These are phyloP conservation scores for Penicillium sp. DNA, from an alignment of 2,329 filamentous ascomycete genomes.

Conservation along the genomic window DNA sequence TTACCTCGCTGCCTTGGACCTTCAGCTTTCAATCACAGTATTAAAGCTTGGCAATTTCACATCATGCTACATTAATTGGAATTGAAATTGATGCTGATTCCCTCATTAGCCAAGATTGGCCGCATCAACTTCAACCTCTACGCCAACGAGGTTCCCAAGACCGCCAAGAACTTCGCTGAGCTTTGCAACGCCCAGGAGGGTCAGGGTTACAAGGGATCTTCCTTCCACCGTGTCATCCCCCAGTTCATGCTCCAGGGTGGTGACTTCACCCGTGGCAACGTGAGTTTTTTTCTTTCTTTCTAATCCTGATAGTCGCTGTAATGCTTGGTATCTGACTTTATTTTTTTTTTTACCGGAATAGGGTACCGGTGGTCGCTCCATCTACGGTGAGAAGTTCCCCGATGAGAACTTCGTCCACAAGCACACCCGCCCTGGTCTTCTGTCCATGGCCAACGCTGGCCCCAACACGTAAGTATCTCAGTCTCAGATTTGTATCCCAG, in stretches of 20 bases:
- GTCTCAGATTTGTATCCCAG: not conserved
- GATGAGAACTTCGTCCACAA: slow-evolving; percentile 85
- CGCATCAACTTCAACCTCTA: slow-evolving; percentile 89
- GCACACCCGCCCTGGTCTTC: slow-evolving; percentile 73
- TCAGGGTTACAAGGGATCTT: slow-evolving; percentile 77
- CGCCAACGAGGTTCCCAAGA: slow-evolving; percentile 84
- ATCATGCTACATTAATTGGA: slow-evolving; percentile 25
- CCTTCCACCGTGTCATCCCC: slow-evolving; percentile 91
- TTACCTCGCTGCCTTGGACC: slow-evolving; percentile 2
- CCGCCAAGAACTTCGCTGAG: slow-evolving; percentile 77
- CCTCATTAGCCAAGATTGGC: slow-evolving; percentile 63
- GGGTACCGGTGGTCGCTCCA: slow-evolving; percentile 90
- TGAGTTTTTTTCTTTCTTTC: slow-evolving; percentile 52
- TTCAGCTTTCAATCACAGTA: not conserved
- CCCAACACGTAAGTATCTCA: slow-evolving; percentile 71
- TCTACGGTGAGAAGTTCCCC: slow-evolving; percentile 91
- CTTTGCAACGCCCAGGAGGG: slow-evolving; percentile 80
- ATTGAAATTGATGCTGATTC: slow-evolving; percentile 14
- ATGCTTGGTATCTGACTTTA: slow-evolving; percentile 12
- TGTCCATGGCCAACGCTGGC: slow-evolving; percentile 95
- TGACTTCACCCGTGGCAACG: slow-evolving; percentile 91
- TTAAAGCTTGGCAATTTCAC: slow-evolving; percentile 10
- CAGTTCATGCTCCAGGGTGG: slow-evolving; percentile 95
- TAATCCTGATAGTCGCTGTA: not conserved
- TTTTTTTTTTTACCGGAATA: slow-evolving; percentile 38